Base-by-base conservation (phyloP, 2,329 filamentous ascomycete species). In the Onygena corvina region DNA sequence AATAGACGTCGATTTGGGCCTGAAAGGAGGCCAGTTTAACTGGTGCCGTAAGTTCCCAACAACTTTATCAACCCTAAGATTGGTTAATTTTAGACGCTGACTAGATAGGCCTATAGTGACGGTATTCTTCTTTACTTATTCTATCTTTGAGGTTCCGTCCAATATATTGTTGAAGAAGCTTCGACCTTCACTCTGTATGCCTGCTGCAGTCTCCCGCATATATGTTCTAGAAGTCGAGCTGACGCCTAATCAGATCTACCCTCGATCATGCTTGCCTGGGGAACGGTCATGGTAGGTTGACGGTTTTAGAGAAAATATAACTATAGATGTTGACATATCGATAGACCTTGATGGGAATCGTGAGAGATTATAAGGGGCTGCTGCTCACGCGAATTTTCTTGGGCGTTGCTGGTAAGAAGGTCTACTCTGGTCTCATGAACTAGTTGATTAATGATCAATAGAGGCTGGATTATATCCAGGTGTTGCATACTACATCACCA, bases 261-360 rank as follows among this genome's bases (percentile, higher is more conserved):
- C 3, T 54, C 52, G n/a, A 52, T 62, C 9, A 62, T 63, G 57
- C 48, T 69, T 11, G 60, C 59, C 2, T 75, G 71, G 72, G 72
- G 73, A 0, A 61, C 70, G 46, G 70, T 75, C 0, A 69, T 71
- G 63, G 60, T 64, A 48, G 50, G 58, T 11, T 20, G 23, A 29
- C 20, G 18, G 40, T n/a, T 18, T 29, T 2, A 11, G 20, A 29
- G 14, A 9, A 18, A 27, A 31, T 23, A 21, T 33, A n/a, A 21
- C 25, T 18, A 4, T 30, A 14, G 8, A 45, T 33, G 35, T 35
- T 46, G 48, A 50, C 7, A 12, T 16, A 27, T 3, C 18, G 23
- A 20, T 46, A 61, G 36, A 75, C 73, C 0, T 59, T 75, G 42
- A 75, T 73, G 63, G 73, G 73, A 4, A 59, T 75, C 2, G 69